Evolutionary conservation across 2,329 filamentous ascomycete genomes (phyloP).

Genomic region (Xylaria sp.): DNA sequence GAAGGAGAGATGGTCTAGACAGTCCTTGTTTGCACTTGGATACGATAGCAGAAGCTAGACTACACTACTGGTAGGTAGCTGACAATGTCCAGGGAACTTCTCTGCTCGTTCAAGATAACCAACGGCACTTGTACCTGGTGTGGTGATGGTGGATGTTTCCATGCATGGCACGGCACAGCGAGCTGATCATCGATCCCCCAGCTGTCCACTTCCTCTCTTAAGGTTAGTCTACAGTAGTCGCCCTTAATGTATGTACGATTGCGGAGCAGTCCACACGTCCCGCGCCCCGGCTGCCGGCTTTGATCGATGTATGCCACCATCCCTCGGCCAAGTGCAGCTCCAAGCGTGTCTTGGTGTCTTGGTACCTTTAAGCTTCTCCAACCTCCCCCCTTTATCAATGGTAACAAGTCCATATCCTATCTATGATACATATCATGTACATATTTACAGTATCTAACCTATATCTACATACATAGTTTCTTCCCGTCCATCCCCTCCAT

Average conservation of each 20-base stretch:
- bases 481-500: not conserved
- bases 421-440: too few species aligned
- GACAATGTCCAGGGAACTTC: not conserved
- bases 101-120: constrained; percentile 1
- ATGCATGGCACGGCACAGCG: not conserved
- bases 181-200: constrained; percentile 22
- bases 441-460: not conserved
- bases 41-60: not conserved
- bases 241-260: constrained; percentile 9
- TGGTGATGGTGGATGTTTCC: not conserved
- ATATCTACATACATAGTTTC: too few species aligned
- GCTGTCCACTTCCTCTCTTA: constrained; percentile 5
- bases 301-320: constrained; percentile 12
- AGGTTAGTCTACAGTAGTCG: not conserved
- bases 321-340: constrained; percentile 25
- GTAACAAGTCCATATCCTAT: constrained; percentile 7
- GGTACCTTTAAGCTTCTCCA: not conserved
- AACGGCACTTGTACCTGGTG: constrained; percentile 18
- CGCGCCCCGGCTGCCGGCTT: constrained; percentile 17
- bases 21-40: not conserved
- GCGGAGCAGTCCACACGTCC: constrained; percentile 19
- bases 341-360: too few species aligned
- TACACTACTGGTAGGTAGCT: not conserved
- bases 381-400: not conserved
- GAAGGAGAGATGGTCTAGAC: not conserved